Conservation (phyloP, 345 rosid species). For the Adansonia digitata region DNA sequence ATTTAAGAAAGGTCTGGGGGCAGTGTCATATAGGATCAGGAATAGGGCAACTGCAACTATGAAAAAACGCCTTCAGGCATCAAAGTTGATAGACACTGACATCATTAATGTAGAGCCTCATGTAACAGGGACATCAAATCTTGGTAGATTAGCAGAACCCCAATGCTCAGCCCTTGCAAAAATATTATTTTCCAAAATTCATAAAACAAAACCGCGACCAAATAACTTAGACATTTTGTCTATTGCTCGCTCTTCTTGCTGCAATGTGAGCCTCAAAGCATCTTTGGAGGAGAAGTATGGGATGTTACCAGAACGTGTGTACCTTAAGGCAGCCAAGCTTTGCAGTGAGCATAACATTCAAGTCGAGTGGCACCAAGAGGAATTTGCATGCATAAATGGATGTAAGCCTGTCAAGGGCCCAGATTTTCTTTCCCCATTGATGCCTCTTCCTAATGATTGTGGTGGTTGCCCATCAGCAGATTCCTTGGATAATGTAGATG, state of each 20-base stretch:
- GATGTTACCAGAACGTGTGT: constrained; percentile 60
- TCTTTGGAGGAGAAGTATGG: constrained; percentile 74
- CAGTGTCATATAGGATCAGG: constrained; percentile 69
- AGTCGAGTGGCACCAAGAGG: constrained; percentile 84
- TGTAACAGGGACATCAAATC: constrained; percentile 28
- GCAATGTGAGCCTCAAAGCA: constrained; percentile 72
- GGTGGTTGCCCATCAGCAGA: constrained; percentile 19
- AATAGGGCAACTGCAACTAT: constrained; percentile 54
- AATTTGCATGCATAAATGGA: constrained; percentile 70
- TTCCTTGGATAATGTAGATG: constrained; percentile 22
- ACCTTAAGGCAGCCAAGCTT: constrained; percentile 90
- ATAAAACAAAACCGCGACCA: constrained; percentile 82
- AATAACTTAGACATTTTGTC: constrained; percentile 74
- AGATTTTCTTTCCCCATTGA: constrained; percentile 29
- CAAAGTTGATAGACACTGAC: constrained; percentile 42
- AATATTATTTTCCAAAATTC: constrained; percentile 56
- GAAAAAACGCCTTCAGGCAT: constrained; percentile 72
- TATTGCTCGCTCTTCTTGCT: constrained; percentile 80
- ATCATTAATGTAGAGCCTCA: constrained; percentile 35
- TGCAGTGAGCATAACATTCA: constrained; percentile 85
- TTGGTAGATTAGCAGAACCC: constrained; percentile 50
- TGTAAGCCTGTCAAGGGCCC: constrained; percentile 56
- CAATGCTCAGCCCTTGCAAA: constrained; percentile 69
- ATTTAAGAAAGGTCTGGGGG: constrained; percentile 81
- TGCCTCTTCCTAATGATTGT: constrained; percentile 37